Conservation (phyloP, 139 green algal genomes). For the Closterium sp. region DNA sequence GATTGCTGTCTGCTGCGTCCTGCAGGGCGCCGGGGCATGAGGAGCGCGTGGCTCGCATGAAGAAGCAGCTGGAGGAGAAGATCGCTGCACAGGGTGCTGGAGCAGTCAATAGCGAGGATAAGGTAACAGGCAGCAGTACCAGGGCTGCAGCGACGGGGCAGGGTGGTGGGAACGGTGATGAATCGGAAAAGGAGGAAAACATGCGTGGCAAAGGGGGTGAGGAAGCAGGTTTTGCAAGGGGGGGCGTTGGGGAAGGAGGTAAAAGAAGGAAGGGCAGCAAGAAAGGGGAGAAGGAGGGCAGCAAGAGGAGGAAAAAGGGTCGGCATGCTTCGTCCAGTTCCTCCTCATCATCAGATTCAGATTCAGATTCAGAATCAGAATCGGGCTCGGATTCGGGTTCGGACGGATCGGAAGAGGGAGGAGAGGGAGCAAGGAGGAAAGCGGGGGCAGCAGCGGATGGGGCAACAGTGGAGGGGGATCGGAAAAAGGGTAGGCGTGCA, state of each 20-base stretch:
- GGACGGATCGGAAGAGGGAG: neutral
- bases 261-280: neutral
- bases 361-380: neutral
- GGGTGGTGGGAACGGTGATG: constrained; percentile 9
- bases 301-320: neutral
- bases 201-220: neutral
- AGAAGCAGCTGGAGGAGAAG: neutral
- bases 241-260: neutral
- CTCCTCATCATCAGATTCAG: neutral
- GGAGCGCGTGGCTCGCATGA: neutral
- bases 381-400: neutral
- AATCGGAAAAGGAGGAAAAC: neutral
- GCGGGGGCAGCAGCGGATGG: neutral
- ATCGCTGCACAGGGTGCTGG: neutral
- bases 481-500: neutral
- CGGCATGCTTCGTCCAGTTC: neutral
- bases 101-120: constrained; percentile 5
- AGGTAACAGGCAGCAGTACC: neutral
- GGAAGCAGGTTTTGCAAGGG: neutral
- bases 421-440: constrained; percentile 8
- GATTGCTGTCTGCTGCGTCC: neutral
- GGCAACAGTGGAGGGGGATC: neutral
- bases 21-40: neutral
- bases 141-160: neutral
- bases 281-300: neutral